A percentile compares a stretch with the other conserved stretches of the same genome.
Conservation (phyloP, 345 rosid species). For the Leavenworthia alabamica region DNA sequence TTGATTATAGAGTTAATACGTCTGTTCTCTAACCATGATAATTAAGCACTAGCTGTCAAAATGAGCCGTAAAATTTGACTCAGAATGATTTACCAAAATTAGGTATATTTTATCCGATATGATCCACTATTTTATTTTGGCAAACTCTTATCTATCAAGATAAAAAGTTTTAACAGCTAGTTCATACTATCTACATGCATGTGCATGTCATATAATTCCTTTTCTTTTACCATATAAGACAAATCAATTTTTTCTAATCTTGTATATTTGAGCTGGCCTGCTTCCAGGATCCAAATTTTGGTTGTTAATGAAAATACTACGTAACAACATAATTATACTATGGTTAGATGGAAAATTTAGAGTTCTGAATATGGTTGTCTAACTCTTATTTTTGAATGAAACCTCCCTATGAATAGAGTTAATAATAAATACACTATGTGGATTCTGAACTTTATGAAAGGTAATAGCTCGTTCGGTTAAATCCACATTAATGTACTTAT, state of each 20-base stretch:
- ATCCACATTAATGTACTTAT: not conserved
- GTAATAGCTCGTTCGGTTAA: too few species aligned
- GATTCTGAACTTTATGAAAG: too few species aligned
- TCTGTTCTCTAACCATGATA: not conserved
- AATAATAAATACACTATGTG: not conserved
- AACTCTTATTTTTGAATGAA: not conserved
- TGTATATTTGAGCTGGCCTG: not conserved
- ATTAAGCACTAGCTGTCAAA: not conserved
- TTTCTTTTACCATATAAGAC: not conserved
- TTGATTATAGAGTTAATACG: not conserved
- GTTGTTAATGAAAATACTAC: not conserved
- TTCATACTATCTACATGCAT: conserved; percentile 15
- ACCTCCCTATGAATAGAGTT: not conserved
- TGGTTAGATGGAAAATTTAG: not conserved
- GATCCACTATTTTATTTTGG: not conserved
- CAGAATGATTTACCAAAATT: conserved; percentile 10
- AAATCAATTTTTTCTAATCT: not conserved
- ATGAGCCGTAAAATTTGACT: not conserved
- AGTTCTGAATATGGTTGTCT: not conserved
- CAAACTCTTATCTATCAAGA: conserved; percentile 16
- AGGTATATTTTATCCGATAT: conserved; percentile 3
- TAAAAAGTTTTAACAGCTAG: conserved; percentile 6
- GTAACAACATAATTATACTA: not conserved
- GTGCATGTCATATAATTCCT: conserved; percentile 10
- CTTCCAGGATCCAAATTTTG: not conserved